A percentile compares a stretch with the other conserved stretches of the same genome.
phyloP scores from a whole-genome alignment of 2,329 filamentous ascomycete species.

The Diaporthe sp. region DNA sequence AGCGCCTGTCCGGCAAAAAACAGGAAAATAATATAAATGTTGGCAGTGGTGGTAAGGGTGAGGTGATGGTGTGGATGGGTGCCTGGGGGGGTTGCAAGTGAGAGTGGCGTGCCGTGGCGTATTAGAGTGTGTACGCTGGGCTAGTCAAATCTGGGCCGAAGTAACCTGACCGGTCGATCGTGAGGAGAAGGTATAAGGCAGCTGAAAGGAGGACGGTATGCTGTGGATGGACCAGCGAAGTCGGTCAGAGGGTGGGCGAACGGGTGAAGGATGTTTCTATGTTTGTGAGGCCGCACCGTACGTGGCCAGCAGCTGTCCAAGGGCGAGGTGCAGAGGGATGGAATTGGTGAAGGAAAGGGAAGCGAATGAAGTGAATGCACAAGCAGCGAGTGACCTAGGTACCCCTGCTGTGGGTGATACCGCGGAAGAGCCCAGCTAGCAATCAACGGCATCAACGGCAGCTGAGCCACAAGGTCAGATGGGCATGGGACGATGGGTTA shows the following conservation, averaged over 20 bases:
- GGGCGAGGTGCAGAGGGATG: slow-evolving; percentile 1
- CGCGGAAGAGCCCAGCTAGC: slow-evolving; percentile 21
- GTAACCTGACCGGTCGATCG: slow-evolving; percentile 29
- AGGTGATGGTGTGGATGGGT: slow-evolving; percentile 21
- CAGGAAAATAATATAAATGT: slow-evolving; percentile 27
- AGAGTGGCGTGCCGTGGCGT: slow-evolving; percentile 33
- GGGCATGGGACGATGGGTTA: neutral
- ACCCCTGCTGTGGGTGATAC: slow-evolving; percentile 17
- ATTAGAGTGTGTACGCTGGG: slow-evolving; percentile 18
- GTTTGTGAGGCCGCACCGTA: slow-evolving; percentile 12
- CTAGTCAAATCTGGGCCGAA: slow-evolving; percentile 26
- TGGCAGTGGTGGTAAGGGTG: slow-evolving; percentile 8
- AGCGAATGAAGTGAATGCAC: slow-evolving; percentile 17
- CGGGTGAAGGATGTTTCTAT: slow-evolving; percentile 8
- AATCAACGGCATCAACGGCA: slow-evolving; percentile 22
- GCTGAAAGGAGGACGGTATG: slow-evolving; percentile 6
- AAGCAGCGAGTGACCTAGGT: neutral
- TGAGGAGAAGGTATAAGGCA: slow-evolving; percentile 19
- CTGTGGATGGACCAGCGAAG: neutral
- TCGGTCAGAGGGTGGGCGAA: neutral
- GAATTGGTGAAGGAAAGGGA: slow-evolving; percentile 1
- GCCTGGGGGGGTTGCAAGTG: slow-evolving; percentile 13
- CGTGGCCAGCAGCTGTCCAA: neutral
- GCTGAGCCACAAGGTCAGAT: slow-evolving; percentile 17
- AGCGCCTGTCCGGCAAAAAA: slow-evolving; percentile 35